Base-by-base conservation (phyloP, 495 filamentous ascomycete species). In the Tuber microsphaerosporum region DNA sequence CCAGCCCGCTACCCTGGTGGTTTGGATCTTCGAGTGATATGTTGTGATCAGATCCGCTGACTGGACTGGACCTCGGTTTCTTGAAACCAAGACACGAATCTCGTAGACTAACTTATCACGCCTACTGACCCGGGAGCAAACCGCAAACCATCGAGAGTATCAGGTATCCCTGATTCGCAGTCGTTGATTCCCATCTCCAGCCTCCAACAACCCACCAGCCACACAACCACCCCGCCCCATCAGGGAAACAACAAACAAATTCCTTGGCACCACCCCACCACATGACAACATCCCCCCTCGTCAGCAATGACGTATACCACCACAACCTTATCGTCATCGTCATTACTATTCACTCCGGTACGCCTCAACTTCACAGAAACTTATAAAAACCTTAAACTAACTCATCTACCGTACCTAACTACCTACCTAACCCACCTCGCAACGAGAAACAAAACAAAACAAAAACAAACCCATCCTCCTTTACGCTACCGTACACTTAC, bases 371-470 rank as follows among this genome's bases (percentile, higher is more conserved):
- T n/a, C n/a, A n/a, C n/a, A n/a, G n/a, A 4, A 26, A 3, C 44
- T 71, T 70, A 79, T 79, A 79, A 79, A 79, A 79, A n/a, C 70
- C 72, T 44, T 69, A n/a, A 22, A 42, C 10, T 39, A 41, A 45
- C 45, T 68, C 48, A 41, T 43, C 39, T 39, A 68, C n/a, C n/a
- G n/a, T n/a, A n/a, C n/a, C 16, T 31, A 41, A 41, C 39, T 5
- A 41, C 1, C 39, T 41, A 6, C 5, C 39, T 37, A 75, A 71
- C 70, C 9, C 3, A 43, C 44, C 51, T 68, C 48, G 6, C 17
- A 31, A 70, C 39, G 20, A 71, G 45, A 69, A 39, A 34, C 75
- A 75, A 37, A 65, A 70, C 39, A 51, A 34, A 79, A 75, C 39
- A 79, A 26, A 65, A 65, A 3, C 5, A 7, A n/a, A n/a, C 31